Base-by-base conservation (phyloP, 345 rosid genomes). In the Moricandia moricandioides region DNA sequence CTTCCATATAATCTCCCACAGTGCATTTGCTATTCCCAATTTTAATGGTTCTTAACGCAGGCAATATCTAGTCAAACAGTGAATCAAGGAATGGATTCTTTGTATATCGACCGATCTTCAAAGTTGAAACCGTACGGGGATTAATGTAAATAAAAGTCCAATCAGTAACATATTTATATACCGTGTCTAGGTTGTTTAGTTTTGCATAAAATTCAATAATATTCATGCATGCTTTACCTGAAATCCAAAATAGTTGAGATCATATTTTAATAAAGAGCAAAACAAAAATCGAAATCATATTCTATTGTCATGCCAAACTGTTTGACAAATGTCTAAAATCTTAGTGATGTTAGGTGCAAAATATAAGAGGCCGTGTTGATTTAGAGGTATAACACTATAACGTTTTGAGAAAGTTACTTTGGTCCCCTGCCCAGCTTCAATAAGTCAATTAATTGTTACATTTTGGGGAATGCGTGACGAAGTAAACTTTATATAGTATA, bases 391-490 rank as follows among this genome's bases (percentile, higher is more conserved):
- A n/a, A n/a, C n/a, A n/a, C 24, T 21, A 1, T 8, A 5, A 57
- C 56, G 65, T 57, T 70, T 45, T 57, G 61, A 47, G 71, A 64
- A 77, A 70, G 62, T 77, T 45, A 65, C 54, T 33, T 29, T 57
- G 80, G 80, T 65, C 72, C 72, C 80, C 72, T 24, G 27, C 67
- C 71, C 9, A 57, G 26, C 11, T 51, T 43, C 54, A 65, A 57
- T 34, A 57, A 70, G 55, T 65, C 72, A 77, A 71, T 71, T 77
- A 27, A 70, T 57, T 56, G 71, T 77, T 64, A 39, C 27, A 55
- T 65, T 77, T 71, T 65, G 76, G 80, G 80, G 76, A 70, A 70
- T 45, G 72, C 67, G 72, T 77, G 76, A 47, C 7, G 76, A 58
- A 65, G 72, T 77, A 71, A 63, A 77, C 40, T 55, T 45, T 16